Evolutionary conservation across 495 filamentous ascomycete genomes (phyloP), one percentile per base, ranked within the genome.

Genomic region (Xylaria curta): DNA sequence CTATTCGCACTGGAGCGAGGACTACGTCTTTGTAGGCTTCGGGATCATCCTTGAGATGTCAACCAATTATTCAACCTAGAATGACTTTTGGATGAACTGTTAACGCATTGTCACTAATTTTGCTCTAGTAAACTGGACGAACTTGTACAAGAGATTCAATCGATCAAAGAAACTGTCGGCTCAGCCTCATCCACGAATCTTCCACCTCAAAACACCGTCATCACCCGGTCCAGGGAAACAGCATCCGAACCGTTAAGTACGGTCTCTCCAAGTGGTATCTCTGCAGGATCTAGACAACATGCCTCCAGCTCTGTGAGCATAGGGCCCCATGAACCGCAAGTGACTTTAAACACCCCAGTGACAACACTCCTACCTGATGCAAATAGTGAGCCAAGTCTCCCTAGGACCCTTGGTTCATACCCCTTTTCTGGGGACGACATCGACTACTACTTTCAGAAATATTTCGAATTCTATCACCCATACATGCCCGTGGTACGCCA

Each of bases 341-440:
- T 70, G 44, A 53, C 71, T 26, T 69, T 76, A 53, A 74, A 77
- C 44, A 79, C 75, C 6, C 75, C 75, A 15, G 54, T 65, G 19
- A 76, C 72, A 28, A 73, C 68, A 15, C 54, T 70, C 26, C 44
- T 40, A 10, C 72, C 66, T 6, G 54, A 46, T 47, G 69, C 64
- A 7, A 24, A 54, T 13, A 47, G 58, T 15, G 73, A 76, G 36
- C 75, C 75, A 4, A 71, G 68, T 24, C 75, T 77, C 9, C 78
- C 82, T 10, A 76, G 83, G 72, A 82, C 82, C 8, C 75, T 85
- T 6, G 79, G 80, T 2, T 83, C 82, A n/a, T 80, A 81, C 12
- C 81, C 82, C 33, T 83, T 85, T 64, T 83, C 83, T 8, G 82
- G 83, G 2, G 82, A 83, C 13, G 83, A 85, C 51, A 81, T 85